Evolutionary conservation across 2,329 filamentous ascomycete species (phyloP).

Genomic region (Phaeophleospora eucalypticola): DNA sequence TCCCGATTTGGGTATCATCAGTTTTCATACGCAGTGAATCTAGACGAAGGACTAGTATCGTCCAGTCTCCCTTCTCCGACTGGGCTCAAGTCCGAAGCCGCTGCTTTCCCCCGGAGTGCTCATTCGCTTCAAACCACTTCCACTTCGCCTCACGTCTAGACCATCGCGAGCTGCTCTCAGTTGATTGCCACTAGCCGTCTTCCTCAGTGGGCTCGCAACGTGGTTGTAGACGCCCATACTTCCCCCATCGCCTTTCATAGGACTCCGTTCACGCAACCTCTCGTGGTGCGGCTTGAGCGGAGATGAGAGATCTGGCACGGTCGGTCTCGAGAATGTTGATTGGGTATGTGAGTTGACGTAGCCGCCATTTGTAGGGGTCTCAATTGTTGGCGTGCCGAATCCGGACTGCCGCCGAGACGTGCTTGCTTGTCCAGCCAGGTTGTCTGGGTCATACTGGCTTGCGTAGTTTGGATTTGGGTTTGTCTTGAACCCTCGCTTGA

Average conservation of each 20-base stretch:
- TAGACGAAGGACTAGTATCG: slow-evolving; percentile 25
- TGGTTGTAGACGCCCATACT: slow-evolving; percentile 77
- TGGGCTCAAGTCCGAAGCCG: slow-evolving; percentile 12
- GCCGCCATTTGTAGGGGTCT: slow-evolving; percentile 20
- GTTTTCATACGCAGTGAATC: neutral
- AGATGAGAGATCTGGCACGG: slow-evolving; percentile 41
- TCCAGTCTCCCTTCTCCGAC: slow-evolving; percentile 26
- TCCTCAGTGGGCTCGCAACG: slow-evolving; percentile 77
- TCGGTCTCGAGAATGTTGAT: slow-evolving; percentile 36
- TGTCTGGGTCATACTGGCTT: slow-evolving; percentile 63
- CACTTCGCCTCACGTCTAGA: slow-evolving; percentile 27
- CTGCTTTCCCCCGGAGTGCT: slow-evolving; percentile 35
- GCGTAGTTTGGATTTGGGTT: slow-evolving; percentile 80
- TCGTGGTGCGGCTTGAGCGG: slow-evolving; percentile 45
- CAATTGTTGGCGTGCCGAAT: slow-evolving; percentile 10
- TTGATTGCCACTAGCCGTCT: slow-evolving; percentile 61
- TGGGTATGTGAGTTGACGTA: slow-evolving; percentile 32
- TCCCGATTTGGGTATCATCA: neutral
- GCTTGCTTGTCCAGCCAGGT: slow-evolving; percentile 20
- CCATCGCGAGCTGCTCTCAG: slow-evolving; percentile 30
- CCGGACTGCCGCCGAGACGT: slow-evolving; percentile 22
- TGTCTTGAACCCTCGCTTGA: slow-evolving; percentile 73
- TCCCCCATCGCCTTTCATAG: slow-evolving; percentile 60
- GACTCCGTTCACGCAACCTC: slow-evolving; percentile 49
- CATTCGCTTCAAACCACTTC: slow-evolving; percentile 43